Evolutionary conservation across 1,139 yeast genomes (phyloP).

Genomic region (Suzukiozyma palmioleophila): DNA sequence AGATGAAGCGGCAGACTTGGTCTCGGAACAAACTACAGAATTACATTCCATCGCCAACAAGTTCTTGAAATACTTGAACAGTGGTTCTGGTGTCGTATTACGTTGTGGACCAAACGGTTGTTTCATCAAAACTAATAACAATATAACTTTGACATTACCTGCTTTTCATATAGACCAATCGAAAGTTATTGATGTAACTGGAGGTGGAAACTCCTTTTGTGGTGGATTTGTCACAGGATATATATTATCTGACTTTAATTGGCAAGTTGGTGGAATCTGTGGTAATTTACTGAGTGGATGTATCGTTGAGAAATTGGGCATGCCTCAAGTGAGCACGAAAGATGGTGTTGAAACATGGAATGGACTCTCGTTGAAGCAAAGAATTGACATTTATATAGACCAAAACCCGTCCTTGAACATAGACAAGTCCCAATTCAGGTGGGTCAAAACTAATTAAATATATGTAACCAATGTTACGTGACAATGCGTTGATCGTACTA

Average conservation of each 20-base stretch:
- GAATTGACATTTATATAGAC: slow-evolving; percentile 25
- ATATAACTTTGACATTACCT: slow-evolving; percentile 44
- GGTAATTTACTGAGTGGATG: slow-evolving; percentile 80
- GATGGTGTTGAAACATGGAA: slow-evolving; percentile 47
- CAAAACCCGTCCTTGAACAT: slow-evolving; percentile 6
- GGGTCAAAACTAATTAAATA: slow-evolving; percentile 1
- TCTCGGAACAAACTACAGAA: slow-evolving; percentile 11
- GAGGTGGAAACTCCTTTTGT: slow-evolving; percentile 88
- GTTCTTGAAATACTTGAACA: slow-evolving; percentile 37
- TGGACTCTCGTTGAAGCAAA: slow-evolving; percentile 29
- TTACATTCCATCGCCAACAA: slow-evolving; percentile 35
- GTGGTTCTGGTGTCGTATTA: slow-evolving; percentile 48
- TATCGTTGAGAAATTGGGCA: slow-evolving; percentile 73
- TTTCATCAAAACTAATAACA: slow-evolving; percentile 18
- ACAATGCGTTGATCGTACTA: not conserved
- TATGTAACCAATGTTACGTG: no score
- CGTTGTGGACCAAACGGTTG: slow-evolving; percentile 75
- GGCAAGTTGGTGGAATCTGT: slow-evolving; percentile 54
- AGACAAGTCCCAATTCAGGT: slow-evolving; percentile 1
- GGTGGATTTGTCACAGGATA: slow-evolving; percentile 75
- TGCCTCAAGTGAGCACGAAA: slow-evolving; percentile 41
- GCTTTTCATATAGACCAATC: slow-evolving; percentile 61
- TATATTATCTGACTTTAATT: slow-evolving; percentile 42
- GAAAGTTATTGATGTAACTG: slow-evolving; percentile 80
- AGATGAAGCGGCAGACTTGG: slow-evolving; percentile 58